Conservation (phyloP, 192 early-diverging fungal genomes). For the Podila minutissima region DNA sequence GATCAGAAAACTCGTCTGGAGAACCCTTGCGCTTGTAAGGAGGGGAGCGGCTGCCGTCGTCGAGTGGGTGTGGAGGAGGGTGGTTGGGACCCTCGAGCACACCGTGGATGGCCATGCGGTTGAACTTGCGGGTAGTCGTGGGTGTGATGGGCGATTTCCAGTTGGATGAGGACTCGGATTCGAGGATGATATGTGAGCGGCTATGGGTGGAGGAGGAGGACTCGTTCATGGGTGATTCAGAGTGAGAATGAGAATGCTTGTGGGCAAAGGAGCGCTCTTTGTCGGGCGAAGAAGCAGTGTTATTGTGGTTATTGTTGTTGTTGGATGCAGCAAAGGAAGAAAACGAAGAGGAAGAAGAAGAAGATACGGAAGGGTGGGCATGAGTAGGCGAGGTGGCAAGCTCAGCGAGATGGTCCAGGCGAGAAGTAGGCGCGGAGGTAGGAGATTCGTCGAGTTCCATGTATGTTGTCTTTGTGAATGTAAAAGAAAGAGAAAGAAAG, state of each 20-base stretch:
- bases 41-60: conserved; percentile 23
- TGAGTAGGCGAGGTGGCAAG: conserved; percentile 11
- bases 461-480: not conserved
- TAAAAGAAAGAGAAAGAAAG: not conserved
- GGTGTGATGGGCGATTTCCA: conserved; percentile 51
- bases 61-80: not conserved
- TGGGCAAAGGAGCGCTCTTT: conserved; percentile 4
- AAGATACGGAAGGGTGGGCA: not conserved
- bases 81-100: conserved; percentile 26
- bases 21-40: conserved; percentile 50
- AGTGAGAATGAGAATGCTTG: conserved; percentile 14
- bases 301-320: conserved; percentile 5
- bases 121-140: conserved; percentile 39
- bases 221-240: not conserved
- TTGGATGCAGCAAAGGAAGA: not conserved
- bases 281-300: conserved; percentile 11
- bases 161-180: conserved; percentile 17
- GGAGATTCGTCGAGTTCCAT: conserved; percentile 6
- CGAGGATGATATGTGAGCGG: conserved; percentile 12
- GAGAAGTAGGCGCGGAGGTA: not conserved
- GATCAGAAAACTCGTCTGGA: conserved; percentile 35
- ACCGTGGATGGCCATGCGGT: conserved; percentile 49
- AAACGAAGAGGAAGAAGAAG: not conserved
- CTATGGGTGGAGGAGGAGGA: not conserved
- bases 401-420: conserved; percentile 8